Evolutionary conservation across 352 stramenopile genomes (phyloP).

Genomic region (Globisporangium nagaii): DNA sequence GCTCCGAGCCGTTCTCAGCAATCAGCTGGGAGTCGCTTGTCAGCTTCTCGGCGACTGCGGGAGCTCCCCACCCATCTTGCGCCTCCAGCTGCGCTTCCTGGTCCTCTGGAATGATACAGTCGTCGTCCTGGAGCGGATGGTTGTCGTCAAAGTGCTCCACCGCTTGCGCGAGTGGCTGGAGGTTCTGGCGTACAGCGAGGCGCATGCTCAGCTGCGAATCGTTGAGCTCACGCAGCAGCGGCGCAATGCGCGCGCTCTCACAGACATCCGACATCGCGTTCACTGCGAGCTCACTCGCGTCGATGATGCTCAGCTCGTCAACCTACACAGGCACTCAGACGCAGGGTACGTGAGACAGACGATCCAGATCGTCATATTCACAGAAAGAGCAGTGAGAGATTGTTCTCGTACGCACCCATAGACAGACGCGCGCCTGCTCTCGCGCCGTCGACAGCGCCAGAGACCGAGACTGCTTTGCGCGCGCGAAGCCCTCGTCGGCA

Average conservation of each 20-base stretch:
- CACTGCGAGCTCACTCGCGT: conserved; percentile 43
- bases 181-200: conserved; percentile 39
- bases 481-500: conserved; percentile 5
- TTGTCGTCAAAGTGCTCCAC: conserved; percentile 28
- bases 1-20: conserved; percentile 43
- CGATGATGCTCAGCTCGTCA: conserved; percentile 43
- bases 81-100: conserved; percentile 46
- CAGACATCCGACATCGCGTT: conserved; percentile 26
- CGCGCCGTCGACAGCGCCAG: conserved; percentile 3
- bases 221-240: conserved; percentile 19
- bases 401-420: conserved; percentile 18
- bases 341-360: not conserved
- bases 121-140: conserved; percentile 45
- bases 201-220: conserved; percentile 33
- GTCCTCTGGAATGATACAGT: conserved; percentile 55
- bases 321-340: conserved; percentile 5
- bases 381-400: conserved; percentile 1
- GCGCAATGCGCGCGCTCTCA: conserved; percentile 18
- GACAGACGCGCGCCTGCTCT: conserved; percentile 20
- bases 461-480: conserved; percentile 15
- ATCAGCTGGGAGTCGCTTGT: conserved; percentile 69
- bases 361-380: not conserved
- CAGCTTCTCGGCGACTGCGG: conserved; percentile 6
- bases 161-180: conserved; percentile 4
- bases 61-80: conserved; percentile 45